Base-by-base conservation (phyloP, 2,329 filamentous ascomycete species). In the Fonsecaea pedrosoi region DNA sequence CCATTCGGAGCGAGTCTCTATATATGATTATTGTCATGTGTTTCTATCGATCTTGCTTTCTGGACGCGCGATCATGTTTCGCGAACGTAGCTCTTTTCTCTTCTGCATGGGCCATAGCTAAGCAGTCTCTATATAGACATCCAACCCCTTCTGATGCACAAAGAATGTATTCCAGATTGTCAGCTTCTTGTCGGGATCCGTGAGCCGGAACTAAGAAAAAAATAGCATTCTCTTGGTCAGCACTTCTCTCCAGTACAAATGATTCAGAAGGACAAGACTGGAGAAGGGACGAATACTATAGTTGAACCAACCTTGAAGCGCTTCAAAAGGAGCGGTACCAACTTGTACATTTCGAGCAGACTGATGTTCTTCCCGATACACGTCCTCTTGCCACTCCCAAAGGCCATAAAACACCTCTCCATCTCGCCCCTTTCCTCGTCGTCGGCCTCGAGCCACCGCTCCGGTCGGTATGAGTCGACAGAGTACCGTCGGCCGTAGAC, bases 401-500 rank as follows among this genome's bases (percentile, higher is more conserved):
- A 60, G 15, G 63, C 25, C 54, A 66, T 35, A 42, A 56, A 62
- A n/a, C 45, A 62, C 15, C 35, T 45, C 15, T 56, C 35, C 54
- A 59, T 64, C 40, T 61, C 60, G 7, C 30, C 62, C 18, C 32
- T 45, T 21, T 45, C 21, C 30, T 53, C 40, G 1, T 42, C 21
- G 35, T 67, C 57, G 34, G 59, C 57, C 32, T 69, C 64, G 4
- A 71, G 64, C 75, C 75, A 77, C 10, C 75, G 70, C 40, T 76
- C 75, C 18, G 75, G 75, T 7, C 63, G 50, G 54, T 59, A 74
- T 7, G 25, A 53, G 6, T 72, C 69, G n/a, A 67, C 65, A n/a
- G 72, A 60, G 10, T 66, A 48, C 75, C 66, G 60, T 7, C 21
- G 32, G 12, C 69, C 69, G 60, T 80, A 84, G 12, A 83, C 74